phyloP scores from a whole-genome alignment of 345 rosid species.

The Pistacia vera region DNA sequence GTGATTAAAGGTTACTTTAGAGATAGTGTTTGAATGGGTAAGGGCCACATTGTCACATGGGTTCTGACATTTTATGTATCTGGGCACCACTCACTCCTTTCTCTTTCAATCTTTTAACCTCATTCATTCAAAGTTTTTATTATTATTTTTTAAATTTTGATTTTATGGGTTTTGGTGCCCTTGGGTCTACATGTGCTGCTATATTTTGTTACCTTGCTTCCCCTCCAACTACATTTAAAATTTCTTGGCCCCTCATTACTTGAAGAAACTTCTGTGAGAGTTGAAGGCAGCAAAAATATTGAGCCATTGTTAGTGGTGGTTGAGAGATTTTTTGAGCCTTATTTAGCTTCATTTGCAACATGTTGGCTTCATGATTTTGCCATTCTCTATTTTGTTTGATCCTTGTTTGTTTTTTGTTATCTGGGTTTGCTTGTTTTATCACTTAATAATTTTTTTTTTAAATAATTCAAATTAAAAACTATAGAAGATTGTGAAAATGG shows the following conservation, averaged over 20 bases:
- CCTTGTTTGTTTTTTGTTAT: not conserved
- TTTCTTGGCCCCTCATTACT: conserved; percentile 6
- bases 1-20: conserved; percentile 59
- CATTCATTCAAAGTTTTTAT: not conserved
- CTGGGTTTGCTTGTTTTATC: too few relatives aligned
- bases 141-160: not conserved
- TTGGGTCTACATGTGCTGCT: conserved; percentile 23
- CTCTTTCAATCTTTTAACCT: conserved; percentile 38
- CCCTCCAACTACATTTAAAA: not conserved
- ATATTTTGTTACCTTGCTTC: not conserved
- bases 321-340: not conserved
- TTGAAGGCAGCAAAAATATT: not conserved
- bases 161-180: conserved; percentile 20
- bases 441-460: too few relatives aligned
- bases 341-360: not conserved
- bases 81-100: conserved; percentile 43
- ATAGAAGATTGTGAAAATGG: too few relatives aligned
- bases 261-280: not conserved
- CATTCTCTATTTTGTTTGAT: not conserved
- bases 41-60: conserved; percentile 69
- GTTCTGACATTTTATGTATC: conserved; percentile 45
- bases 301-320: conserved; percentile 19
- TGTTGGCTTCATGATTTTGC: not conserved
- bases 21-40: conserved; percentile 47
- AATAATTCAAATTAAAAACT: too few relatives aligned